Base-by-base conservation (phyloP, 495 filamentous ascomycete species). In the Apiosordaria backusii region DNA sequence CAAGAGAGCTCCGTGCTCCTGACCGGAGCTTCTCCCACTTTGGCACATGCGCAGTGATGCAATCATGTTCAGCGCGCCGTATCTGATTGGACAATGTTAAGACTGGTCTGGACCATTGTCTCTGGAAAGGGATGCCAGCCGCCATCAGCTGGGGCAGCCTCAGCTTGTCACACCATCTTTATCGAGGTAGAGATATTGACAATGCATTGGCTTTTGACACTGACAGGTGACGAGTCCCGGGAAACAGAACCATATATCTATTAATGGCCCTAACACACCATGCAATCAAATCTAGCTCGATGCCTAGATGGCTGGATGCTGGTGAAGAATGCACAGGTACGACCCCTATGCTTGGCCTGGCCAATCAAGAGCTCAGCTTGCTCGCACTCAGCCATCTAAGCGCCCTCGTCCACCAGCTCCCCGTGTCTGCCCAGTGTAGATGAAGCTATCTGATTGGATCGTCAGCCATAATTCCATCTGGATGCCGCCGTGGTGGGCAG, bases 371-470 rank as follows among this genome's bases (percentile, higher is more conserved):
- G 10, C 53, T 50, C 23, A 58, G 50, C 27, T 26, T 18, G 58
- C 63, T 65, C 59, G 53, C 18, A 21, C 53, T 61, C 16, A 23
- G 24, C 27, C 15, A 35, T 22, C 45, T 76, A 76, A 76, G 74
- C 72, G 72, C 74, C 74, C 68, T 71, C 59, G 63, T 68, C 67
- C 60, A 58, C 26, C 9, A n/a, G 50, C 59, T 58, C 64, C 23
- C 60, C 67, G 64, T 55, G 67, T 57, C 22, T 63, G 57, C 50
- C 53, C 25, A 60, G 2, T 50, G 54, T 13, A 19, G 50, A 7
- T 22, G 63, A 50, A 61, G 63, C 40, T 55, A 18, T 24, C 22
- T 69, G 63, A 69, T 69, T 69, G 67, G 67, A 26, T 50, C 24
- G 21, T 21, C 67, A n/a, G 19, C 40, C 55, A 10, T 65, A 7